Percentiles rank a stretch among this genome's conserved stretches.
These are phyloP conservation scores for Emiliania huxleyi DNA, from an alignment of 78 protist genomes.

Conservation along the genomic window DNA sequence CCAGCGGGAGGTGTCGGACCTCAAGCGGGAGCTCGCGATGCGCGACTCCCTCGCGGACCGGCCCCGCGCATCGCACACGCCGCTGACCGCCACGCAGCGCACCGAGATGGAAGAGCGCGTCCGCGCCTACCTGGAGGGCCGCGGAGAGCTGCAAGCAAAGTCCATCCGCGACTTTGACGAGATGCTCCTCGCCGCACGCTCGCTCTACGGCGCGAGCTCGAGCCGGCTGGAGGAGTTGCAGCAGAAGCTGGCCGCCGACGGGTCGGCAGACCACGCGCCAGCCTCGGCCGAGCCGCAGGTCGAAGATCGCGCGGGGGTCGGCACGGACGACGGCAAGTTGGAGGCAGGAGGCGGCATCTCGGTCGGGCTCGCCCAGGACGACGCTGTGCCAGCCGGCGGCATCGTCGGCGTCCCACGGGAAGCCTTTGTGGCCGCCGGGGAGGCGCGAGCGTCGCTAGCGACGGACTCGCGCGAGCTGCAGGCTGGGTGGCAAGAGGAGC, in stretches of 20 bases:
- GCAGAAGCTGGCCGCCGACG: not conserved
- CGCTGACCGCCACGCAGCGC: conserved; percentile 63
- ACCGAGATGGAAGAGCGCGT: not conserved
- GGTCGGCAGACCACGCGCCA: no score
- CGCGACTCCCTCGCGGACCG: conserved; percentile 67
- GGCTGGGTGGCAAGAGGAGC: no score
- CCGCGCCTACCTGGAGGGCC: not conserved
- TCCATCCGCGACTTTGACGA: not conserved
- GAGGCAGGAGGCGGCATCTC: no score
- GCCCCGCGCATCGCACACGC: conserved; percentile 50
- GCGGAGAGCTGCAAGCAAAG: not conserved
- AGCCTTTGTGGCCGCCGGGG: no score
- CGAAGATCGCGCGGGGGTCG: no score
- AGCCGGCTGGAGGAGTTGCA: not conserved
- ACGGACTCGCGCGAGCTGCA: no score
- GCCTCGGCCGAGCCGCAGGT: no score
- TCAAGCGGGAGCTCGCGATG: conserved; percentile 81
- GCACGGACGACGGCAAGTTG: no score
- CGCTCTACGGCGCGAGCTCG: not conserved
- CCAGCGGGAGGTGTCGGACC: conserved; percentile 44
- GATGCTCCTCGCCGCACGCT: not conserved
- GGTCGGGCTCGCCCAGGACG: not conserved
- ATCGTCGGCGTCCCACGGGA: no score
- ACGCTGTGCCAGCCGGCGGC: not conserved
- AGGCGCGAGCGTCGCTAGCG: no score